These are phyloP conservation scores for Phragmites australis DNA, from an alignment of 176 grass and related monocot species.

Conservation along the genomic window DNA sequence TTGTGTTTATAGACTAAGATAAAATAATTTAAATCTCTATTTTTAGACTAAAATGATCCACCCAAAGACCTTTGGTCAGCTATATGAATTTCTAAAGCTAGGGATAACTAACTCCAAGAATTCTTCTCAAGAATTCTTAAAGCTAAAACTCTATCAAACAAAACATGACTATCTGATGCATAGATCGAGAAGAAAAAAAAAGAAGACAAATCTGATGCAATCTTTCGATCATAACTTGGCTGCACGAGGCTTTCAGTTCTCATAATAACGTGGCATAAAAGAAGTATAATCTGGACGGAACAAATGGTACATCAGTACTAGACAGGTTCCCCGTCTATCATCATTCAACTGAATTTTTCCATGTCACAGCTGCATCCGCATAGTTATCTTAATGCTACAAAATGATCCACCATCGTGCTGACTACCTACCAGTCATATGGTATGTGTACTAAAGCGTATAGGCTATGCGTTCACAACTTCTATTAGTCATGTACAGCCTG, in stretches of 20 bases:
- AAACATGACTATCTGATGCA: not conserved
- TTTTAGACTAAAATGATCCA: too few relatives aligned
- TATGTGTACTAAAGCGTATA: not conserved
- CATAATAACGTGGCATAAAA: not conserved
- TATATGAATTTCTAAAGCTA: too few relatives aligned
- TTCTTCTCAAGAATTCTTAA: too few relatives aligned
- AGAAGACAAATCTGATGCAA: not conserved
- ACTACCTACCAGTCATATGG: not conserved
- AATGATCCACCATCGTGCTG: not conserved
- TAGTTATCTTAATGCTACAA: constrained; percentile 30
- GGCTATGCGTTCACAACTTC: not conserved
- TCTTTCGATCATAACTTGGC: not conserved
- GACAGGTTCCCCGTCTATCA: not conserved
- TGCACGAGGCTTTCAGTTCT: not conserved
- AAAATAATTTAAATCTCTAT: too few relatives aligned
- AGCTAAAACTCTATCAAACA: too few relatives aligned
- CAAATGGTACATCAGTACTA: not conserved
- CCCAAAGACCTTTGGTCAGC: too few relatives aligned
- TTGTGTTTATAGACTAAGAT: too few relatives aligned
- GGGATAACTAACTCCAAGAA: too few relatives aligned
- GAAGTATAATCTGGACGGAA: not conserved
- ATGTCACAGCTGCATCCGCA: not conserved
- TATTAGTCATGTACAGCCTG: not conserved
- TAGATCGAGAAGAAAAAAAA: not conserved
- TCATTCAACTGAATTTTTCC: not conserved